Evolutionary conservation across 495 filamentous ascomycete genomes (phyloP).

Genomic region (Saxophila tyrrhenica): DNA sequence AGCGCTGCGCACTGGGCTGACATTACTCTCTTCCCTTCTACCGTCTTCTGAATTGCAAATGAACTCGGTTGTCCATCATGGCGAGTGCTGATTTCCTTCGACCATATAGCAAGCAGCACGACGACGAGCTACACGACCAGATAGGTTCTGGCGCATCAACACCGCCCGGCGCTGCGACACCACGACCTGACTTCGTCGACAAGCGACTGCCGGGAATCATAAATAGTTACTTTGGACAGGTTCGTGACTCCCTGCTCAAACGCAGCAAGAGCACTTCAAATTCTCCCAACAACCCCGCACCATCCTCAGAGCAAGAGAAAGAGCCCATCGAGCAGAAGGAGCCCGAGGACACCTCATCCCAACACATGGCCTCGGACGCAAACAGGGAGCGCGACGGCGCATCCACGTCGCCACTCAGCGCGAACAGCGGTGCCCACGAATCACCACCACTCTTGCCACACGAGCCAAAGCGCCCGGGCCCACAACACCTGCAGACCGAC

Average conservation of each 20-base stretch:
- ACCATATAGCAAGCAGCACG: conserved; percentile 26
- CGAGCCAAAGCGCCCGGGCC: conserved; percentile 7
- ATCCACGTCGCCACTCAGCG: conserved; percentile 13
- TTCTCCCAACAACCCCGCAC: conserved; percentile 10
- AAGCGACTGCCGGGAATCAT: conserved; percentile 84
- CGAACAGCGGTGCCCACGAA: conserved; percentile 4
- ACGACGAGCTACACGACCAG: conserved; percentile 63
- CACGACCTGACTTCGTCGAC: conserved; percentile 77
- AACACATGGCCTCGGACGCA: not conserved
- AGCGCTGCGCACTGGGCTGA: not conserved
- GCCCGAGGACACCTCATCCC: not conserved
- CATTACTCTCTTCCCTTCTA: not conserved
- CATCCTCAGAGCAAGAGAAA: conserved; percentile 1
- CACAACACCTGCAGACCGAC: not conserved
- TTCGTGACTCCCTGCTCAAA: conserved; percentile 52
- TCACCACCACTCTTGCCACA: conserved; percentile 21
- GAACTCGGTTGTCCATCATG: conserved; percentile 13
- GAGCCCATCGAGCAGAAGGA: not conserved
- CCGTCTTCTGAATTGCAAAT: conserved; percentile 5
- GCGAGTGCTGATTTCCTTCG: conserved; percentile 22
- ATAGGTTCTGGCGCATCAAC: conserved; percentile 68
- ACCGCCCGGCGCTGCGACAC: conserved; percentile 68
- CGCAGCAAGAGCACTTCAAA: conserved; percentile 22
- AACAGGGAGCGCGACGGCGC: not conserved
- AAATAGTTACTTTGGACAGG: conserved; percentile 89